Percentiles rank a stretch among this genome's conserved stretches.
Evolutionary conservation across 257 asterid species (phyloP).

Genomic region (Jacaranda copaia): DNA sequence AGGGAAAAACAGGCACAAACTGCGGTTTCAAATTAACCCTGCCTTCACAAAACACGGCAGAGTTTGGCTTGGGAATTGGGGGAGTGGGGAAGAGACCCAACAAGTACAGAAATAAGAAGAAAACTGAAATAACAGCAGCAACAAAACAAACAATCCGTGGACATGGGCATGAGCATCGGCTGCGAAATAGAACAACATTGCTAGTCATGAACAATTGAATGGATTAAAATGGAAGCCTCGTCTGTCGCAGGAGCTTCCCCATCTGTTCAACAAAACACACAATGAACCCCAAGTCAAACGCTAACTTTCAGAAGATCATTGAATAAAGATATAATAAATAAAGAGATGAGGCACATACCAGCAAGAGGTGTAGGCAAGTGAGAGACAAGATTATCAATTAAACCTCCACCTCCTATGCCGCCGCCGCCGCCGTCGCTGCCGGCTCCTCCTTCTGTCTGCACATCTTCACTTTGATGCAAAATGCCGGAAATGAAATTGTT

Average conservation of each 20-base stretch:
- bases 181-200: too few species aligned
- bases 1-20: too few species aligned
- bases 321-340: neutral
- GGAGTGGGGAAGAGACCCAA: too few species aligned
- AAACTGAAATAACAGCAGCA: neutral
- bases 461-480: constrained; percentile 39
- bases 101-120: too few species aligned
- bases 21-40: too few species aligned
- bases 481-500: constrained; percentile 50
- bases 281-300: neutral
- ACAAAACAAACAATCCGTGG: too few species aligned
- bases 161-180: too few species aligned
- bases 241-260: constrained; percentile 62
- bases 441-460: neutral
- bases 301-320: neutral
- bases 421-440: constrained; percentile 13
- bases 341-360: constrained; percentile 33
- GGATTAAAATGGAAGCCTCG: constrained; percentile 80
- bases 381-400: constrained; percentile 49
- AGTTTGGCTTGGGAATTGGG: too few species aligned
- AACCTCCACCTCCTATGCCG: constrained; percentile 39
- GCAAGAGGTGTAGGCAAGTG: constrained; percentile 56
- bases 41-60: too few species aligned
- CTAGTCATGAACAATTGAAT: constrained; percentile 77
- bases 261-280: constrained; percentile 42